These are phyloP conservation scores for Actinomortierella wolfii DNA, from an alignment of 371 early-diverging fungal species.

Conservation along the genomic window DNA sequence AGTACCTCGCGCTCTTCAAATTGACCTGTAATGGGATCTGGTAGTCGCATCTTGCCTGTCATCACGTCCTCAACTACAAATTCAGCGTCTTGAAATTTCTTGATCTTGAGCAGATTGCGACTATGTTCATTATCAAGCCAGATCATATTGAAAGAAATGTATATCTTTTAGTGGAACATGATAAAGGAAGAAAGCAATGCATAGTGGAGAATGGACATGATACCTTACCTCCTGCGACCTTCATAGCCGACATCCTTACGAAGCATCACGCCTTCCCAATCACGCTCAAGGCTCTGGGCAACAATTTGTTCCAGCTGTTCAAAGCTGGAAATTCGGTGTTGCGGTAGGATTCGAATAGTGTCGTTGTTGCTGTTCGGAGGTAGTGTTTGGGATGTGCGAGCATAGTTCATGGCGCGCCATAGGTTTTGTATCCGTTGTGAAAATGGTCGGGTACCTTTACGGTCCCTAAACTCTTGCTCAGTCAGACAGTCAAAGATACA, in stretches of 20 bases:
- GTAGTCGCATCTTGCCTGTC: conserved; percentile 55
- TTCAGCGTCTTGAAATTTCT: conserved; percentile 64
- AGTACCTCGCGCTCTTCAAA: conserved; percentile 47
- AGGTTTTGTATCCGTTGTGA: conserved; percentile 47
- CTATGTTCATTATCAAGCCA: conserved; percentile 27
- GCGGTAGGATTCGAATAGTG: conserved; percentile 46
- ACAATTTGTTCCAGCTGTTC: conserved; percentile 46
- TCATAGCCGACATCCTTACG: conserved; percentile 56
- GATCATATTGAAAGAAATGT: no score
- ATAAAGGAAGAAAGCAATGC: not conserved
- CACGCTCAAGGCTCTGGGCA: conserved; percentile 31
- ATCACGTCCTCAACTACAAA: conserved; percentile 56
- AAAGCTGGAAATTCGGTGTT: conserved; percentile 31
- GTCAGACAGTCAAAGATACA: conserved; percentile 61
- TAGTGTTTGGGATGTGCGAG: not conserved
- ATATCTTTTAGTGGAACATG: no score
- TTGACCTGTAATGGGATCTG: conserved; percentile 42
- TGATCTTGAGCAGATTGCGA: conserved; percentile 58
- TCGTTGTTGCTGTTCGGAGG: not conserved
- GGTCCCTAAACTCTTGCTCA: conserved; percentile 39
- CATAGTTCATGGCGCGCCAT: not conserved
- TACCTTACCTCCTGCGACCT: conserved; percentile 58
- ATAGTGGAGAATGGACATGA: not conserved
- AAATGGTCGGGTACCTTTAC: conserved; percentile 32
- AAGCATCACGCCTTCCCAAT: conserved; percentile 67